Conservation (phyloP, 2,329 filamentous ascomycete genomes). For the Sodiomyces alkalinus region DNA sequence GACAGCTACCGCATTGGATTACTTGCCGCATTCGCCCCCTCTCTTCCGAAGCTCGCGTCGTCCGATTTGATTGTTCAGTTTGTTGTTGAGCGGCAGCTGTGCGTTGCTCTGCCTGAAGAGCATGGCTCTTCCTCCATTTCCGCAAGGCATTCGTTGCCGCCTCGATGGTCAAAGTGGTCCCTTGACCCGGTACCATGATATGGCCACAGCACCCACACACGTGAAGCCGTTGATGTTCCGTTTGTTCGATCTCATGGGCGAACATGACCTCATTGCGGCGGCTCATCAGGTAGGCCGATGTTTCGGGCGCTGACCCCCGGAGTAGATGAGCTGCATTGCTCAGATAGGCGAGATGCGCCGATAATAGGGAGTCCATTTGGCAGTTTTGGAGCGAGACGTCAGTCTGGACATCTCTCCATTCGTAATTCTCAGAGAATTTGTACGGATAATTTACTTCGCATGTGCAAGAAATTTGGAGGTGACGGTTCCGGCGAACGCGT, state of each 20-base stretch:
- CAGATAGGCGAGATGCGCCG: conserved; percentile 24
- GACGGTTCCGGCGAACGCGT: no score
- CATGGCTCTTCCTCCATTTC: conserved; percentile 17
- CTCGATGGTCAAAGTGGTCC: conserved; percentile 23
- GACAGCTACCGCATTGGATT: conserved; percentile 6
- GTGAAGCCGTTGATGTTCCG: conserved; percentile 36
- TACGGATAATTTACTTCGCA: no score
- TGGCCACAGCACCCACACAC: conserved; percentile 45
- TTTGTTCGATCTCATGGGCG: conserved; percentile 24
- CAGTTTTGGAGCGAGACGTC: no score
- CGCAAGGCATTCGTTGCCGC: conserved; percentile 23
- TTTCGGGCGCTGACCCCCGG: conserved; percentile 33
- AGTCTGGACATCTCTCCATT: no score
- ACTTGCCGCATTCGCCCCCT: conserved; percentile 5
- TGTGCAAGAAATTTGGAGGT: no score
- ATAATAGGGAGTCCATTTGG: conserved; percentile 1
- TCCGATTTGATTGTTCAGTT: no score
- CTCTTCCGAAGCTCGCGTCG: no score
- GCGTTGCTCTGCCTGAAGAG: not conserved
- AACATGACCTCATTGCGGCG: conserved; percentile 33
- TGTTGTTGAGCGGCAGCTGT: no score
- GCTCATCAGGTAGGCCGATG: conserved; percentile 44
- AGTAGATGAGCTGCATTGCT: conserved; percentile 46
- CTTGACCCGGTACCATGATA: conserved; percentile 39
- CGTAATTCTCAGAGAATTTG: no score